phyloP scores from a whole-genome alignment of 805 yeast species.

The Sugiyamaella marilandica region DNA sequence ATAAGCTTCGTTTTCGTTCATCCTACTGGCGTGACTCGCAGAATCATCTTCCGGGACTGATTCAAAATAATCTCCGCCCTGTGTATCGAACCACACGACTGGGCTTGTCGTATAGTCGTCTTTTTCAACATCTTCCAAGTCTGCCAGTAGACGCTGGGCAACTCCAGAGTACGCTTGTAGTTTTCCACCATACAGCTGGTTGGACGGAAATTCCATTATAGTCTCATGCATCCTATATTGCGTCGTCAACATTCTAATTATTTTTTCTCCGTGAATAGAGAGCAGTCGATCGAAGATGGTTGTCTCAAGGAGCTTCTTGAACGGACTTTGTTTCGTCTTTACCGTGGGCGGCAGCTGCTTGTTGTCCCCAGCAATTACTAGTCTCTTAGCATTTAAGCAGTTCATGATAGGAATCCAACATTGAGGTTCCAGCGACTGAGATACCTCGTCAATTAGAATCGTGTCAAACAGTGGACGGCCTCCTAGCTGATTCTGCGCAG shows the following conservation, averaged over 20 bases:
- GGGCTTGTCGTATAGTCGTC: constrained; percentile 54
- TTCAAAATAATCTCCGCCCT: constrained; percentile 81
- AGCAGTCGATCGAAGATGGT: constrained; percentile 83
- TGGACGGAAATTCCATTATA: constrained; percentile 77
- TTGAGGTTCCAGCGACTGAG: constrained; percentile 90
- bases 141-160: constrained; percentile 45
- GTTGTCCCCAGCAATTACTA: constrained; percentile 90
- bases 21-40: constrained; percentile 42
- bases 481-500: constrained; percentile 35
- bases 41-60: constrained; percentile 32
- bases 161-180: constrained; percentile 62
- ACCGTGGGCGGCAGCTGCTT: constrained; percentile 89
- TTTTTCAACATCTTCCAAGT: constrained; percentile 46
- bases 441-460: constrained; percentile 88
- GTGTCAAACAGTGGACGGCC: constrained; percentile 56
- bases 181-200: constrained; percentile 55
- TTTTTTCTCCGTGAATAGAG: constrained; percentile 40
- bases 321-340: constrained; percentile 43
- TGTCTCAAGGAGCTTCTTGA: constrained; percentile 45
- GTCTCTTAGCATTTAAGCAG: constrained; percentile 50
- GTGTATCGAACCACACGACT: constrained; percentile 85
- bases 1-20: constrained; percentile 69
- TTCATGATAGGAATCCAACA: constrained; percentile 90
- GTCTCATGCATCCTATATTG: constrained; percentile 84
- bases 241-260: constrained; percentile 57